Base-by-base conservation (phyloP, 2,329 filamentous ascomycete genomes). In the Aspergillus proliferans region DNA sequence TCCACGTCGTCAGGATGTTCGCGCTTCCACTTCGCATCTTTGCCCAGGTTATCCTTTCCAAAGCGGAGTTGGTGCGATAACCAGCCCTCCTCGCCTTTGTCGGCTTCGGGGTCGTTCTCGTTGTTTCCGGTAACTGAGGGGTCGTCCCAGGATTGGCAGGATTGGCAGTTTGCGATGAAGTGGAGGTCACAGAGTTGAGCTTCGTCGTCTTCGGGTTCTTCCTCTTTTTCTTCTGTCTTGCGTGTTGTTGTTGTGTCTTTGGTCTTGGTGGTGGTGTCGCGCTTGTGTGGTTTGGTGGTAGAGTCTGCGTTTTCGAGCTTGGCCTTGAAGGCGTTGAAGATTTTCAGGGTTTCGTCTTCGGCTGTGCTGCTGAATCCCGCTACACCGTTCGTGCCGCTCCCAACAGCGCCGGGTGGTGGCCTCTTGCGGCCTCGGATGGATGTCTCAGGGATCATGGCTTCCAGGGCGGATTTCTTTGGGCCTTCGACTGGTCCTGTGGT, bases 131-230 rank as follows among this genome's bases (percentile, higher is more conserved):
- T 56, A 6, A 51, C 43, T 4, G 57, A 48, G 7, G 60, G 53
- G 43, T 84, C 79, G 61, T 94, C 87, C 89, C 91, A 95, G 0
- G 85, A 81, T 50, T 82, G 83, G 68, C 93, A 97, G 41, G 89
- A 95, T 65, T 95, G 89, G 68, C 93, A 98, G 60, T 94, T 88
- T 44, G 87, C 87, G 54, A 98, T 94, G 68, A 97, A 98, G 67
- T 98, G 93, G 33, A 98, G 73, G 66, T 97, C 93, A 64, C 93
- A 98, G 3, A 94, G 76, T 45, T 79, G 79, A 2, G 83, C 84
- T 65, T 94, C 88, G 36, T 86, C 84, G 15, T 78, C 77, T 15
- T 60, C 51, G 10, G 55, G 43, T 26, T 43, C 24, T 10, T 33
- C 45, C 28, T 49, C 42, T 21, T 56, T 43, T 45, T 56, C 49